Evolutionary conservation across 192 early-diverging fungal species (phyloP), one percentile per base, ranked within the genome.

Genomic region (Umbelopsis sp.): DNA sequence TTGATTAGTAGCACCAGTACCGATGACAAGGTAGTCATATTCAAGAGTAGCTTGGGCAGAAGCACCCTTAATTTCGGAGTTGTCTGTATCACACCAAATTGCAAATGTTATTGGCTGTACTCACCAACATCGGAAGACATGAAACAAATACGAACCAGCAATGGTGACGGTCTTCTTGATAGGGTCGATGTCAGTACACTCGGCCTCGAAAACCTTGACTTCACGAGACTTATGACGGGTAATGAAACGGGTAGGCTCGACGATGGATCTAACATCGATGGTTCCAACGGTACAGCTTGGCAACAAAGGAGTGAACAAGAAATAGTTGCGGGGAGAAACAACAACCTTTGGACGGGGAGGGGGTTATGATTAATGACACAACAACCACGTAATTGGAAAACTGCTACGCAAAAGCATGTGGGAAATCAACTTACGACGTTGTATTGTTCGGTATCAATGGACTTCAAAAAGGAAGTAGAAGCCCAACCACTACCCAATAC

Each of bases 181-280:
- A 8, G 89, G 89, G 66, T 98, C 93, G 71, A 98, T 94, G n/a
- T 92, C 84, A 7, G 87, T 95, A 86, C 94, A 96, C 70, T 90
- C 92, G 71, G 91, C 95, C 79, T 98, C 96, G 69, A 92, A 90
- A 72, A 97, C 94, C 81, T 84, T 87, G 76, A 96, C 88, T 71
- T 90, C 90, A 45, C 94, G 87, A 47, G 81, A 83, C 85, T 98
- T 98, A 85, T 92, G 91, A 24, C 94, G 88, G 62, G 91, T 93
- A 62, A 98, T 82, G 84, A 89, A 93, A 21, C 94, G 92, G 56
- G 95, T 86, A 9, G 94, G 94, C 79, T 92, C 88, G 83, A 96
- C 92, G 79, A 97, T 92, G 32, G 89, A 91, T 26, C 94, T 85
- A 50, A 93, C 82, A 69, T 96, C 94, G 49, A 97, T 85, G 0